Base-by-base conservation (phyloP, 108 stramenopile genomes). In the Cyclotella atomus region DNA sequence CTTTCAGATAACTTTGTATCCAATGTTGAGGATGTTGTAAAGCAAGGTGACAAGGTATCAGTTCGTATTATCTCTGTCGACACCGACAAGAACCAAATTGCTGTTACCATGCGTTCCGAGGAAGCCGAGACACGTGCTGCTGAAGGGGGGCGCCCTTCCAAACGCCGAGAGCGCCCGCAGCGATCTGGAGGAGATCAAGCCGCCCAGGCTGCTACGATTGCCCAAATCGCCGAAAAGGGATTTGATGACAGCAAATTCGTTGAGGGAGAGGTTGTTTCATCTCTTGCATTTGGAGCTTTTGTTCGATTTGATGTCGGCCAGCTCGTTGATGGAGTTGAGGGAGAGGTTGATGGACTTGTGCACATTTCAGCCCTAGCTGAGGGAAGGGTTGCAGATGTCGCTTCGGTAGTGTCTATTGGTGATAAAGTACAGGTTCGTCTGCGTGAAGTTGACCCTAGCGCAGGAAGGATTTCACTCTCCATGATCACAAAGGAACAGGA, bases 211-310 rank as follows among this genome's bases (percentile, higher is more conserved):
- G 83, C 88, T 1, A 70, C 91, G 38, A 50, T 91, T 35, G 38
- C 47, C 20, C 76, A 80, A 47, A 79, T 96, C 63, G 75, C 68
- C 17, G 91, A 89, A 61, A 90, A 90, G 68, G 91, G 92, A 77
- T 95, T 85, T 71, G 93, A 96, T 72, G 59, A 73, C 28, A 43
- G 59, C 16, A 83, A 83, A 73, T 89, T 98, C 73, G 88, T 96
- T 28, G 91, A 90, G 49, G 97, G 96, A 73, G 90, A 85, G 53
- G 96, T 98, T 44, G 91, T 92, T 20, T 89, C 90, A 21, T 84
- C 90, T 21, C 85, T 91, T 34, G 95, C 95, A 67, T 98, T 96
- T 81, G 97, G 97, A 32, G 90, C 90, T 24, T 98, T 98, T 81
- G 94, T 97, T 20, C 85, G 94, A 52, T 77, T 97, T 57, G 93